Percentiles rank a stretch among this genome's conserved stretches.
These are phyloP conservation scores for Alternaria gaisen DNA, from an alignment of 2,329 filamentous ascomycete genomes.

Conservation along the genomic window DNA sequence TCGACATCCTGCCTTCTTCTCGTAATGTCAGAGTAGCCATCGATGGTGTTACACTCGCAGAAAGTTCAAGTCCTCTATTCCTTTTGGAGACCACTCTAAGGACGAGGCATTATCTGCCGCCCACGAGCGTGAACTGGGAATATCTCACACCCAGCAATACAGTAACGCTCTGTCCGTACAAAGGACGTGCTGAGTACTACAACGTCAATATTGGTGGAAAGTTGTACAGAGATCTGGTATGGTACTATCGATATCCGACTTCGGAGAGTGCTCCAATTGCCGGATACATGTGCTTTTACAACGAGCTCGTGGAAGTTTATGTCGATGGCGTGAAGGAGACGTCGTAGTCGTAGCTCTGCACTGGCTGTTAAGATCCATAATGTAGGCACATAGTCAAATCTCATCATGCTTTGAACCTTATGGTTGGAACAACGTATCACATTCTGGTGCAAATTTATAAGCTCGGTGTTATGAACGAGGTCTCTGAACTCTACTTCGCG, in stretches of 20 bases:
- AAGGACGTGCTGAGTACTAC: constrained; percentile 72
- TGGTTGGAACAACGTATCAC: not conserved
- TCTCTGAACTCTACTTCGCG: not conserved
- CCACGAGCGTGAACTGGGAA: constrained; percentile 59
- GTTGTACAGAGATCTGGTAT: constrained; percentile 63
- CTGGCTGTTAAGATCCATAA: not conserved
- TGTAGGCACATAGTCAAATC: not conserved
- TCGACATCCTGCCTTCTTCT: constrained; percentile 67
- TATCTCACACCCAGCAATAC: constrained; percentile 61
- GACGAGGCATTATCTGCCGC: constrained; percentile 67
- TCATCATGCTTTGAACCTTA: not conserved
- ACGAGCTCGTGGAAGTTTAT: constrained; percentile 72
- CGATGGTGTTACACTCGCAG: constrained; percentile 57
- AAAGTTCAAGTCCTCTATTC: constrained; percentile 58
- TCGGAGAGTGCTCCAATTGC: constrained; percentile 65
- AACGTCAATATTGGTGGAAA: constrained; percentile 60
- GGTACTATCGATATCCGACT: constrained; percentile 69
- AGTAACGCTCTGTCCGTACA: constrained; percentile 71
- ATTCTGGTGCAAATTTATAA: not conserved
- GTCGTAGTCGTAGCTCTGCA: not conserved
- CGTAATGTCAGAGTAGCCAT: constrained; percentile 63
- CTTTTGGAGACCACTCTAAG: constrained; percentile 69
- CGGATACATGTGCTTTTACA: constrained; percentile 70
- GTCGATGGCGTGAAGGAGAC: constrained; percentile 61
- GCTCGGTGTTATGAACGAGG: not conserved